These are phyloP conservation scores for Phyllosticta capitalensis DNA, from an alignment of 2,329 filamentous ascomycete species.

Conservation along the genomic window DNA sequence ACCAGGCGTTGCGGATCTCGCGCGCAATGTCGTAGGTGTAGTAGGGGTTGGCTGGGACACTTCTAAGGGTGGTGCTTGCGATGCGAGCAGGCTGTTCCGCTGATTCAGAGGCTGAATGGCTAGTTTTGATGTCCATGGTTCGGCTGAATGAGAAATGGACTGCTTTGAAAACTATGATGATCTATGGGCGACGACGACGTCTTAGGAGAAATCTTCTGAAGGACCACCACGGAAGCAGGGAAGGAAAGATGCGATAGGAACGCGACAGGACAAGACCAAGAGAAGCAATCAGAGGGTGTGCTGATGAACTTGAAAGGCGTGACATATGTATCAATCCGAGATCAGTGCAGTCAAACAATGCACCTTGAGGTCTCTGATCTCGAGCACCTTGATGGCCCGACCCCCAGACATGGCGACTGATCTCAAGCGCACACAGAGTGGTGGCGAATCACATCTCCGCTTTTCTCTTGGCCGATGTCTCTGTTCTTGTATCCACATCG, in stretches of 20 bases:
- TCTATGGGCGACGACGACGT: no score
- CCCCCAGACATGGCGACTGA: background rate
- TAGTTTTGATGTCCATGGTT: background rate
- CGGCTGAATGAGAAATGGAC: background rate
- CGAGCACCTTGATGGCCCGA: slow-evolving; percentile 10
- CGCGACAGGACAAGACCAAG: background rate
- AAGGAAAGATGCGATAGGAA: background rate
- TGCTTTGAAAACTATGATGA: background rate
- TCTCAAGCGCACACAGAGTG: no score
- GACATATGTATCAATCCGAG: background rate
- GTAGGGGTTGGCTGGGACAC: background rate
- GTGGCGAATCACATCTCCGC: no score
- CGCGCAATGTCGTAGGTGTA: slow-evolving; percentile 7
- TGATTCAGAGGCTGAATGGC: background rate
- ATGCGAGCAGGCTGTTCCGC: background rate
- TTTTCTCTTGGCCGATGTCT: no score
- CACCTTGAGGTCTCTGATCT: slow-evolving; percentile 7
- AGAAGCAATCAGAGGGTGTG: background rate
- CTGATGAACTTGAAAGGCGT: background rate
- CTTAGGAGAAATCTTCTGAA: background rate
- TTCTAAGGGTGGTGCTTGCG: background rate
- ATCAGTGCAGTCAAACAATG: background rate
- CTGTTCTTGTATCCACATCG: no score
- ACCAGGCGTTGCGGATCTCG: slow-evolving; percentile 3
- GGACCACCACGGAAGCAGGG: background rate